phyloP scores from a whole-genome alignment of 139 green algal species.

The Chlamydomonas sp. region DNA sequence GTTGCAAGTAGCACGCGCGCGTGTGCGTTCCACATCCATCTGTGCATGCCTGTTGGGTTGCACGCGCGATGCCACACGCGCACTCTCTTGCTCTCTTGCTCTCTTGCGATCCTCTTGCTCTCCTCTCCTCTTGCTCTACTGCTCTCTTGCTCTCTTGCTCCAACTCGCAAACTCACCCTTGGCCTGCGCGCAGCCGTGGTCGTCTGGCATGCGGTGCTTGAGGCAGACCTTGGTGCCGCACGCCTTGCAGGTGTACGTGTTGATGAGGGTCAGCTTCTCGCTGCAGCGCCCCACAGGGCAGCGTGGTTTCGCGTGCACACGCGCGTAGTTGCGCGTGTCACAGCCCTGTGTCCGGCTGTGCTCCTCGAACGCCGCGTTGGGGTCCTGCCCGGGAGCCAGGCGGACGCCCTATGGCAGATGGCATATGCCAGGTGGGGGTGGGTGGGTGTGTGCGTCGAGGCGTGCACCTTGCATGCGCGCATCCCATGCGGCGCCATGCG shows the following conservation, averaged over 20 bases:
- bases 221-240: constrained; percentile 56
- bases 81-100: not conserved
- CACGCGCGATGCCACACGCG: not conserved
- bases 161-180: constrained; percentile 27
- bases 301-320: constrained; percentile 50
- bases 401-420: too few relatives aligned
- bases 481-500: too few relatives aligned
- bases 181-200: constrained; percentile 52
- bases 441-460: too few relatives aligned
- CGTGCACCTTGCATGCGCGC: too few relatives aligned
- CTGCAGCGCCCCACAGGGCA: constrained; percentile 42
- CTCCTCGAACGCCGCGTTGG: constrained; percentile 41
- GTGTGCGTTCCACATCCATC: not conserved
- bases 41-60: not conserved
- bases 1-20: not conserved
- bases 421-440: too few relatives aligned
- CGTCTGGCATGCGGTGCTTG: constrained; percentile 48
- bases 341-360: constrained; percentile 42
- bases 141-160: too few relatives aligned
- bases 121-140: too few relatives aligned
- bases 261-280: constrained; percentile 64
- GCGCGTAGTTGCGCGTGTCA: constrained; percentile 63
- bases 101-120: too few relatives aligned
- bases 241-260: constrained; percentile 55
- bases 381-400: constrained; percentile 29